phyloP scores from a whole-genome alignment of 208 protist species.

The Crithidia thermophila region DNA sequence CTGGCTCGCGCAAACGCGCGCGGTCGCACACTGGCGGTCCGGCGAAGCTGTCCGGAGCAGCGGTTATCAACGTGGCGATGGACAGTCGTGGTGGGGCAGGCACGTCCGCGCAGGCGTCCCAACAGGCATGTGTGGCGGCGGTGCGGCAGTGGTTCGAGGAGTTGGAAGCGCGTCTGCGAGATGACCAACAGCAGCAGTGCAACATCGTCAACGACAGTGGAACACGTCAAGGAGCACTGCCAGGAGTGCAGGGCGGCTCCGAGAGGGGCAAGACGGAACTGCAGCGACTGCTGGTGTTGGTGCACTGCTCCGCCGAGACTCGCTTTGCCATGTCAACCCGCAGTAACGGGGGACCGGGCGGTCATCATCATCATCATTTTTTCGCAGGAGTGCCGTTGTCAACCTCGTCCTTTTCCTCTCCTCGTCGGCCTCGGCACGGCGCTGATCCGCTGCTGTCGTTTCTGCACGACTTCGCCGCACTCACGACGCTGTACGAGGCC shows the following conservation, averaged over 20 bases:
- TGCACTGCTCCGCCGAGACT: slow-evolving; percentile 61
- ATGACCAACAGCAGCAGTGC: not conserved
- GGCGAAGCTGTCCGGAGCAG: too few species aligned
- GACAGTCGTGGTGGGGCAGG: slow-evolving; percentile 18
- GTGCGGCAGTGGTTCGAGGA: slow-evolving; percentile 45
- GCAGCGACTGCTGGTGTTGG: slow-evolving; percentile 46
- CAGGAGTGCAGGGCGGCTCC: too few species aligned
- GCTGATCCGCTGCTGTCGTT: slow-evolving; percentile 54
- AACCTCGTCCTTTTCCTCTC: not conserved
- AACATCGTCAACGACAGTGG: too few species aligned
- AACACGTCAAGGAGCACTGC: too few species aligned
- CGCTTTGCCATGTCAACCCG: slow-evolving; percentile 27
- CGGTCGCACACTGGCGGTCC: too few species aligned
- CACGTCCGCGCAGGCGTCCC: slow-evolving; percentile 26
- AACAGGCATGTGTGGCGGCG: slow-evolving; percentile 49
- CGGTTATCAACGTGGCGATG: slow-evolving; percentile 9
- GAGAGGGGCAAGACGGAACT: slow-evolving; percentile 4
- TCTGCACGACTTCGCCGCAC: slow-evolving; percentile 60
- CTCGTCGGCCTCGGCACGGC: slow-evolving; percentile 30
- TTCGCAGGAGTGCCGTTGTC: too few species aligned
- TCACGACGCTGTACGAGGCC: slow-evolving; percentile 43
- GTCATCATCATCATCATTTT: too few species aligned
- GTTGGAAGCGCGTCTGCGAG: slow-evolving; percentile 32
- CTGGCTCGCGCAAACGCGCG: slow-evolving; percentile 6
- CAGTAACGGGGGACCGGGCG: not conserved